Evolutionary conservation across 202 grass and related monocot genomes (phyloP), one percentile per base, ranked within the genome.

Genomic region (Musa balbisiana): DNA sequence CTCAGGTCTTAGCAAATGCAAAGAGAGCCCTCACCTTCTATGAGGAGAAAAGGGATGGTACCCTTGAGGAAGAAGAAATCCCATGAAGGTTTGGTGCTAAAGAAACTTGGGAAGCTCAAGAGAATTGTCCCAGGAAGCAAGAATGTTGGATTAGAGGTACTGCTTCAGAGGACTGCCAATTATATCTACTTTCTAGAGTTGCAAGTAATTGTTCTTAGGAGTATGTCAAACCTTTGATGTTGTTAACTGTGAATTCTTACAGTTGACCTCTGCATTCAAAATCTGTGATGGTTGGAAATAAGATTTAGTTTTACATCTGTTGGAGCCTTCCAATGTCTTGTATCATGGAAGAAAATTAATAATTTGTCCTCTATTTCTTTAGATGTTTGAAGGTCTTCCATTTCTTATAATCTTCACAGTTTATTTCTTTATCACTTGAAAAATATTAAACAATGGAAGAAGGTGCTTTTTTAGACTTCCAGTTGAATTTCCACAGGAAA

Each of bases 101-200:
- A 82, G 76, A 89, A 84, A 83, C 77, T 92, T 11, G 80, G 82
- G 81, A 83, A 89, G 69, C 79, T 91, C n/a, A 92, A 89, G 86
- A 89, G 78, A 65, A 92, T 92, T 4, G 81, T 96, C 10, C 92
- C 89, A 0, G 84, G 84, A 21, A 71, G 76, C 72, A 82, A 58
- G 2, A 73, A 84, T 11, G 81, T 67, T 16, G 69, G 87, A 4
- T 67, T 85, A 2, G 59, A 91, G 53, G 14, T 33, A 52, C 67
- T 92, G 73, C 86, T 89, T 73, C 84, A 26, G 56, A 81, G 5
- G 62, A 83, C 82, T 5, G 88, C 88, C 0, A 72, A 96, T 74
- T 91, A 87, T 84, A 87, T 91, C 77, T 91, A 80, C 74, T 74
- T 85, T 69, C 84, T 96, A 53, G 82, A 91, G 80, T 84, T 89